These are phyloP conservation scores for Mortierella antarctica DNA, from an alignment of 192 early-diverging fungal genomes.

Conservation along the genomic window DNA sequence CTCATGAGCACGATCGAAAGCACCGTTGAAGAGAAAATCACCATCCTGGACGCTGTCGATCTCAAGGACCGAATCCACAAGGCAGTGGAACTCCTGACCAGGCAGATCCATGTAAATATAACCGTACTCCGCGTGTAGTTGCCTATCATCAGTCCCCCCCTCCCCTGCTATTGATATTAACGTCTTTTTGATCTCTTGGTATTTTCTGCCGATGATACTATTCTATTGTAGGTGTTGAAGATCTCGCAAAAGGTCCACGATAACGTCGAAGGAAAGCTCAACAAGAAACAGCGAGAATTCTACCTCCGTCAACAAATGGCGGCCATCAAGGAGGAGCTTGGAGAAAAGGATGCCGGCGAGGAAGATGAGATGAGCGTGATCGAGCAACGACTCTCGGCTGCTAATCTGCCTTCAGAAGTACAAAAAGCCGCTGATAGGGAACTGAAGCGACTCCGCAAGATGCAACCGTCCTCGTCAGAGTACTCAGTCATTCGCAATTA, in stretches of 20 bases:
- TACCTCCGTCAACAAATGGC: constrained; percentile 84
- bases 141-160: neutral
- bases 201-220: neutral
- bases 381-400: constrained; percentile 62
- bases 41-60: constrained; percentile 68
- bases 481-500: constrained; percentile 82
- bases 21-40: constrained; percentile 74
- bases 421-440: constrained; percentile 70
- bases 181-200: neutral
- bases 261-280: constrained; percentile 78
- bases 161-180: neutral
- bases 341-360: constrained; percentile 71
- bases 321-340: constrained; percentile 85
- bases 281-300: constrained; percentile 84
- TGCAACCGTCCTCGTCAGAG: constrained; percentile 81
- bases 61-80: constrained; percentile 66
- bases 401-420: constrained; percentile 70
- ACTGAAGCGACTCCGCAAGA: constrained; percentile 71
- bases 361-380: constrained; percentile 77
- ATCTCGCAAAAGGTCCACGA: constrained; percentile 81
- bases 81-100: constrained; percentile 70
- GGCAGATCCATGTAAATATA: constrained; percentile 71
- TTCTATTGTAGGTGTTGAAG: constrained; percentile 68
- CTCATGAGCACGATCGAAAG: constrained; percentile 79
- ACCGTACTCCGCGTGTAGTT: neutral